phyloP scores from a whole-genome alignment of 73 alveolate species.

The Urostyla sp. region DNA sequence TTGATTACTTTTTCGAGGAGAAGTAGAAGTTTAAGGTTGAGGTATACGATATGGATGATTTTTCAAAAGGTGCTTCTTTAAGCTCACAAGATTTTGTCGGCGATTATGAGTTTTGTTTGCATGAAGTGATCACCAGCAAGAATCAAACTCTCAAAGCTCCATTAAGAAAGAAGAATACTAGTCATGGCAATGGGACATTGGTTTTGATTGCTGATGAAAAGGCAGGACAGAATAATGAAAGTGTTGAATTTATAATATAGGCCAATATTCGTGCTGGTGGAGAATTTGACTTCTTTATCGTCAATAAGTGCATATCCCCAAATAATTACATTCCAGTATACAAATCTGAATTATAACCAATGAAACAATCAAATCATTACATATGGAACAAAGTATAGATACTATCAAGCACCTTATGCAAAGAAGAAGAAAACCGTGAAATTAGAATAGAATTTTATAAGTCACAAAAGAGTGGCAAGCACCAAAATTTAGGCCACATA shows the following conservation, averaged over 20 bases:
- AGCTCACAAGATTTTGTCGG: slow-evolving; percentile 75
- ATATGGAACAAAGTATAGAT: slow-evolving; percentile 13
- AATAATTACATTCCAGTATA: slow-evolving; percentile 62
- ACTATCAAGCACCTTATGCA: slow-evolving; percentile 31
- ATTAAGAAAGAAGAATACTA: slow-evolving; percentile 44
- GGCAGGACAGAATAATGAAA: slow-evolving; percentile 1
- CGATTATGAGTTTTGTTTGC: slow-evolving; percentile 68
- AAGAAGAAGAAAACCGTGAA: slow-evolving; percentile 31
- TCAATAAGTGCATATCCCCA: background rate
- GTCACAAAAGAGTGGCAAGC: slow-evolving; percentile 36
- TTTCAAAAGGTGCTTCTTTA: slow-evolving; percentile 52
- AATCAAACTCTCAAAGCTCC: slow-evolving; percentile 53
- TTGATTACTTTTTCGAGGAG: slow-evolving; percentile 81
- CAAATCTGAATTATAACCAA: slow-evolving; percentile 63
- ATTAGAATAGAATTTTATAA: slow-evolving; percentile 37
- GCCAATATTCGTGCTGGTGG: slow-evolving; percentile 54
- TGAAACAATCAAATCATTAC: background rate
- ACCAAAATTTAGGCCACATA: slow-evolving; percentile 4
- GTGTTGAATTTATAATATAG: slow-evolving; percentile 29
- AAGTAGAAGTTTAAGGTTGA: slow-evolving; percentile 61
- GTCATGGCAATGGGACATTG: slow-evolving; percentile 44
- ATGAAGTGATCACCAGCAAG: slow-evolving; percentile 79
- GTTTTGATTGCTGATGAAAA: slow-evolving; percentile 44
- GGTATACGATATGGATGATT: slow-evolving; percentile 79
- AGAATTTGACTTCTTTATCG: slow-evolving; percentile 49